A percentile compares a stretch with the other conserved stretches of the same genome.
These are phyloP conservation scores for Thalassiosira mediterranea DNA, from an alignment of 352 stramenopile genomes.

Conservation along the genomic window DNA sequence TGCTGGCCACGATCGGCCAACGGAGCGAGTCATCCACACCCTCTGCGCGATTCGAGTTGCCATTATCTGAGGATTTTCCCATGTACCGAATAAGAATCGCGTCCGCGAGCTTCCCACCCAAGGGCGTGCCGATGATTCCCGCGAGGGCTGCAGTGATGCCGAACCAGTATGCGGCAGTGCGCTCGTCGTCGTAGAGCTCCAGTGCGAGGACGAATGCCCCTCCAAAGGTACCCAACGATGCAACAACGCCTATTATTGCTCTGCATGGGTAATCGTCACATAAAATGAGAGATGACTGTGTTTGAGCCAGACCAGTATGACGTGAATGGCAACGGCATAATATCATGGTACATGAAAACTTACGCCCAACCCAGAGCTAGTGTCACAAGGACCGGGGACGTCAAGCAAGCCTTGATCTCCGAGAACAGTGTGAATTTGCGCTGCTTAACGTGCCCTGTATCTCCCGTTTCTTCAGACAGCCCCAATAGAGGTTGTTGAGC, in stretches of 20 bases:
- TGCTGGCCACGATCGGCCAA: conserved; percentile 36
- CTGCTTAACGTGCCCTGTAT: background rate
- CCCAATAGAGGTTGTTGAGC: conserved; percentile 8
- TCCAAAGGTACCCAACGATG: conserved; percentile 48
- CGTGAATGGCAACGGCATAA: too few species aligned
- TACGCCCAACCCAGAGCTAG: conserved; percentile 42
- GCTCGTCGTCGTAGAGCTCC: conserved; percentile 54
- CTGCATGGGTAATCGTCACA: too few species aligned
- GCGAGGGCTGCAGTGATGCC: conserved; percentile 45
- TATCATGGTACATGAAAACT: too few species aligned
- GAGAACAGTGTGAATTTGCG: conserved; percentile 48
- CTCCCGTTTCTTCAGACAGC: background rate
- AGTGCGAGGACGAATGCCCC: conserved; percentile 44
- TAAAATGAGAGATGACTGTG: too few species aligned
- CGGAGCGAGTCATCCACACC: conserved; percentile 35
- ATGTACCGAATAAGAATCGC: conserved; percentile 35
- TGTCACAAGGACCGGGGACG: conserved; percentile 45
- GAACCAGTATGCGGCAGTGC: conserved; percentile 39
- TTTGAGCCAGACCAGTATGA: too few species aligned
- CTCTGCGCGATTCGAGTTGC: conserved; percentile 6
- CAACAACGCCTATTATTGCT: conserved; percentile 49
- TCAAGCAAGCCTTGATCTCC: conserved; percentile 51
- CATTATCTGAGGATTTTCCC: background rate
- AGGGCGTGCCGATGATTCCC: conserved; percentile 41
- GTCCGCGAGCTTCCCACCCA: conserved; percentile 54